Base-by-base conservation (phyloP, 257 asterid genomes). In the Scutellaria minor region DNA sequence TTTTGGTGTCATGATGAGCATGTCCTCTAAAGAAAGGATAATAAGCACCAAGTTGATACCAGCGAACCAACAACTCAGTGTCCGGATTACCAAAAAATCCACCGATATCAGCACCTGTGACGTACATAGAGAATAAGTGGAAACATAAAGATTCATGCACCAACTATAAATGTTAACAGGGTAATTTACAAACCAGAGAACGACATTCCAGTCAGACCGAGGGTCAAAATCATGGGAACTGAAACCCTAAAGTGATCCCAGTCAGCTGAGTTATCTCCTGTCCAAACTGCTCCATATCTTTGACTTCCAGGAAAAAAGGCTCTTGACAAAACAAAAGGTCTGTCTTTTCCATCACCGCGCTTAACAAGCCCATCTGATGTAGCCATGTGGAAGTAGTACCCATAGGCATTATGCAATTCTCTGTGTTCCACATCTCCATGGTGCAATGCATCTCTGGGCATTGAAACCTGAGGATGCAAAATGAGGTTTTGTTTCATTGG, bases 51-150 rank as follows among this genome's bases (percentile, higher is more conserved):
- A 95, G 79, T 83, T 95, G 99, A 88, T 95, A 95, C 99, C 99
- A 95, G 27, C 99, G 96, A 68, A 95, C 90, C 80, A 95, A 81
- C 83, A 95, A 74, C 64, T 92, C 97, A 37, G 92, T 76, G 70
- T 90, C 98, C 27, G 99, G 96, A 85, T 92, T 95, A 73, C 98
- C 98, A 51, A 95, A 95, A 86, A 95, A 95, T 14, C 99, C 99
- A 82, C 99, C 99, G 79, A 95, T 82, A 85, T 95, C 98, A 9
- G 99, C 98, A 70, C 99, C 99, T 92, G 81, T 9, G 68, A 14
- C 63, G 66, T 51, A 76, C 24, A 73, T 37, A 65, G n/a, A 52
- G 40, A 65, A 69, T 66, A 52, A 81, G 8, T 9, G 35, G 47
- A 55, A 68, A 73, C 15, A 5, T 44, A 70, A 59, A 66, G 20